Conservation (phyloP, 2,329 filamentous ascomycete species). For the Aspergillus luchuensis region DNA sequence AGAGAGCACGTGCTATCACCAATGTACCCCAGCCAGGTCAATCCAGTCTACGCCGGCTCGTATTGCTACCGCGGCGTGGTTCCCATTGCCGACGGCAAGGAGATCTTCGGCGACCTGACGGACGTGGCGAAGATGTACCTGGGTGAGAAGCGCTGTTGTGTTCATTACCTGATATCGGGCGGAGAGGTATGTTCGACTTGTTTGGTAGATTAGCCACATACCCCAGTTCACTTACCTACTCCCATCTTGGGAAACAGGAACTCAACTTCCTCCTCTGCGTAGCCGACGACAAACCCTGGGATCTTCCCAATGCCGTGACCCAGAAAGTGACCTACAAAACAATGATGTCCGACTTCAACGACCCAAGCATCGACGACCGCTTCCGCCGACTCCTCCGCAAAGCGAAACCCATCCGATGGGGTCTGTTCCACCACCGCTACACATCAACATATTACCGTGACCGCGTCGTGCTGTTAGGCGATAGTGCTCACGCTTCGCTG, state of each 20-base stretch:
- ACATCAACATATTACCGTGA: background rate
- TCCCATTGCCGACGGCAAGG: slow-evolving; percentile 25
- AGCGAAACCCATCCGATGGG: background rate
- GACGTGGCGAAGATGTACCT: slow-evolving; percentile 22
- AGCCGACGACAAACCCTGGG: background rate
- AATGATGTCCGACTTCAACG: background rate
- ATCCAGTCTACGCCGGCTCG: slow-evolving; percentile 33
- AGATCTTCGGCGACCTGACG: slow-evolving; percentile 19
- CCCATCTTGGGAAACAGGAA: background rate
- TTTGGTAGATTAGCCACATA: background rate
- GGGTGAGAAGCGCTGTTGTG: slow-evolving; percentile 11
- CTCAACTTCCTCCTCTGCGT: background rate
- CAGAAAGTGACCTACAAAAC: background rate
- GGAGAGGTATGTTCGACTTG: slow-evolving; percentile 11
- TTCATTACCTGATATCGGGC: slow-evolving; percentile 19
- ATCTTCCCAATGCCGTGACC: background rate
- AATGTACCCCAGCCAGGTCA: slow-evolving; percentile 3
- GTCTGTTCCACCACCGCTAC: background rate
- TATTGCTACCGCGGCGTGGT: slow-evolving; percentile 36
- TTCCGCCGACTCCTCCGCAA: background rate
- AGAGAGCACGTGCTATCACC: slow-evolving; percentile 28
- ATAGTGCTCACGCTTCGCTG: background rate
- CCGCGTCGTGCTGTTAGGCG: background rate
- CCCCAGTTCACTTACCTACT: background rate
- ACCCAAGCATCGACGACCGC: background rate